phyloP scores from a whole-genome alignment of 306 rosid species.

The peach (Prunus persica) region DNA sequence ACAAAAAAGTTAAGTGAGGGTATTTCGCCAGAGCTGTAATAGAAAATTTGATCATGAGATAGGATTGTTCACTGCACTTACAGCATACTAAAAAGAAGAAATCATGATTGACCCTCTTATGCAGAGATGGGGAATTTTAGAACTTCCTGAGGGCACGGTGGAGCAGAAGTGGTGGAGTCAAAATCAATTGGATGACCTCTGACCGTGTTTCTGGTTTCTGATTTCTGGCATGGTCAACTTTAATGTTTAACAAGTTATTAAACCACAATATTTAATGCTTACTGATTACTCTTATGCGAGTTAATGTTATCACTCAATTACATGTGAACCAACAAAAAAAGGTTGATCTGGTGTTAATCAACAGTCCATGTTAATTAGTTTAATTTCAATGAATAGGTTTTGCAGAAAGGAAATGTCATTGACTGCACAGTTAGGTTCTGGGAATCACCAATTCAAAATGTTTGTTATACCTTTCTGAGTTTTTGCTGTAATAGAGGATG shows the following conservation, averaged over 20 bases:
- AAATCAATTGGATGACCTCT: neutral
- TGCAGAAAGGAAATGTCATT: neutral
- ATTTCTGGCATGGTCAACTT: neutral
- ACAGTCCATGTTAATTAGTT: neutral
- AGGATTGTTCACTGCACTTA: neutral
- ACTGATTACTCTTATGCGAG: neutral
- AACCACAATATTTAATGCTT: neutral
- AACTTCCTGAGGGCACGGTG: neutral
- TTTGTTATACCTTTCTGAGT: neutral
- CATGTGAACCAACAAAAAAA: neutral
- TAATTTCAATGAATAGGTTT: neutral
- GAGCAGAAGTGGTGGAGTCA: neutral
- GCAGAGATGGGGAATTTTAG: neutral
- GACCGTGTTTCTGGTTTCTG: neutral
- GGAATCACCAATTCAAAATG: neutral
- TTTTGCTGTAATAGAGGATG: neutral
- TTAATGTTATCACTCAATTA: neutral
- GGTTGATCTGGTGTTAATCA: neutral
- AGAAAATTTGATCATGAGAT: neutral
- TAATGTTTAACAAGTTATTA: neutral
- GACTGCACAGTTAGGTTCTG: neutral
- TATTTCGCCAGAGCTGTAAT: neutral
- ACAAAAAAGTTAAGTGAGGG: neutral
- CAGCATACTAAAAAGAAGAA: neutral
- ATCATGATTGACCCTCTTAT: neutral